These are phyloP conservation scores for Gamarada debralockiae DNA, from an alignment of 495 filamentous ascomycete genomes.

Conservation along the genomic window DNA sequence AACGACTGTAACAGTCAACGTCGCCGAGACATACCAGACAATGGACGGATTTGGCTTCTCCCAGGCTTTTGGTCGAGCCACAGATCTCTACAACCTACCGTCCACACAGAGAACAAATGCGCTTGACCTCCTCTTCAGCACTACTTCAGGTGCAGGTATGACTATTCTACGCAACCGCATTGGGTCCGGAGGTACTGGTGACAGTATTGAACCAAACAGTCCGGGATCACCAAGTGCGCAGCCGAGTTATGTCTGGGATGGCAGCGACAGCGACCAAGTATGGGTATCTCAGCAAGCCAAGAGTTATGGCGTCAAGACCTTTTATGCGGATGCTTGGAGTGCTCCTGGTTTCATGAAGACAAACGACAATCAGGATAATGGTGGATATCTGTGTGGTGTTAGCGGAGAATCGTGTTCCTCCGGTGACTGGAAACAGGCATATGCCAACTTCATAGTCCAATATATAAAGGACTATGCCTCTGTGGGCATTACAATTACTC, in stretches of 20 bases:
- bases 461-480: conserved; percentile 45
- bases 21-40: conserved; percentile 27
- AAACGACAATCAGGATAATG: conserved; percentile 30
- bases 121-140: conserved; percentile 46
- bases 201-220: conserved; percentile 39
- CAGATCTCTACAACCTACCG: conserved; percentile 33
- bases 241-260: conserved; percentile 42
- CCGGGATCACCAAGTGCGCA: conserved; percentile 31
- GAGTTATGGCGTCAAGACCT: conserved; percentile 36
- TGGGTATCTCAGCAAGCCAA: conserved; percentile 46
- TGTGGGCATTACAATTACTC: conserved; percentile 41
- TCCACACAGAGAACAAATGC: conserved; percentile 28
- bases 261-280: conserved; percentile 43
- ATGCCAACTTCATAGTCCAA: conserved; percentile 50
- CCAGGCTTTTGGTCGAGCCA: conserved; percentile 46
- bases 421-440: conserved; percentile 53
- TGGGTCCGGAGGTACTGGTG: conserved; percentile 32
- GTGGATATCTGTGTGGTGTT: conserved; percentile 47
- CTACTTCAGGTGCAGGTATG: conserved; percentile 43
- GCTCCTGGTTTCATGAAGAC: conserved; percentile 58
- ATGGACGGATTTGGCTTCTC: conserved; percentile 48
- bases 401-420: conserved; percentile 37
- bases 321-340: conserved; percentile 53
- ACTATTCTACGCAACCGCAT: conserved; percentile 51
- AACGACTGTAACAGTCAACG: too few relatives aligned